Base-by-base conservation (phyloP, 257 asterid species). In the Ligustrum vulgare region DNA sequence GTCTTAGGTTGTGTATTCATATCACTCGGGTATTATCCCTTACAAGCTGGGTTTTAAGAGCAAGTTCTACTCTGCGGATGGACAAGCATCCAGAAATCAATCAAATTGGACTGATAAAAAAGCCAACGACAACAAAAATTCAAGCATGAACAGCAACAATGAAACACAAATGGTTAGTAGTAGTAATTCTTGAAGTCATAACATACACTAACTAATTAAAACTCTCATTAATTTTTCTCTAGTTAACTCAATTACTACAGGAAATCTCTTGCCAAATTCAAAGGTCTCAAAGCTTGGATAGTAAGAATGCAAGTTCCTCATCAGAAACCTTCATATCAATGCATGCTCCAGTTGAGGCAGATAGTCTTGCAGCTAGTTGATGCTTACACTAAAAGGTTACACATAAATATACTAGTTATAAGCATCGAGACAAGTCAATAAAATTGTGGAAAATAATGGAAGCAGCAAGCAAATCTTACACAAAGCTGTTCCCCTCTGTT, bases 401-500 rank as follows among this genome's bases (percentile, higher is more conserved):
- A 34, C 77, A 22, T 39, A 34, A 20, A 54, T 34, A 10, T 51
- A 32, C 25, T 43, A 39, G 58, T 33, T 56, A 8, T 20, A 15
- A 43, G n/a, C n/a, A 2, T 0, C 6, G 8, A n/a, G 43, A 16
- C n/a, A 20, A 70, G 5, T 1, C 5, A 39, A 28, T 2, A 6
- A 12, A 15, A 69, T 2, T n/a, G 1, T 10, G 16, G 31, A 69
- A 72, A 28, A 71, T 8, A 65, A 18, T 23, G 0, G 43, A 60
- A 45, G 22, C 10, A 32, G 13, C 11, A 37, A 54, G 34, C 8
- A 13, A 37, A 72, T 77, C 96, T 93, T 81, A 95, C 99, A 79
- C 87, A 93, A 36, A 93, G 97, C 43, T 95, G 97, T 76, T 95
- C 98, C 51, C 96, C 98, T 83, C 94, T 82, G 90, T 93, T 95